Evolutionary conservation across 2,329 filamentous ascomycete genomes (phyloP).

Genomic region (Corynespora cassiicola): DNA sequence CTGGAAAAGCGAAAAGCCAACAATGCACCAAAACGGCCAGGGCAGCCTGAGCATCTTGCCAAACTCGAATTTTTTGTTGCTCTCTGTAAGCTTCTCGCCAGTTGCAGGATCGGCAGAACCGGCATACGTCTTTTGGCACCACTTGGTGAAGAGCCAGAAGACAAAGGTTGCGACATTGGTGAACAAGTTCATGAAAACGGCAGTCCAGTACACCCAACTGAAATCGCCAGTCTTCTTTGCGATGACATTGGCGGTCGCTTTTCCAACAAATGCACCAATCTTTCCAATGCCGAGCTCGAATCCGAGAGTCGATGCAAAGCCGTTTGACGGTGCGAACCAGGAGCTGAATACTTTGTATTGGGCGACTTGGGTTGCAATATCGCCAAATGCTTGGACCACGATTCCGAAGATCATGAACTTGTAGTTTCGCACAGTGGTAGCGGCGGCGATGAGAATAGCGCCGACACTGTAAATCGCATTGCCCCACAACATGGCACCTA

Average conservation of each 20-base stretch:
- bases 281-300: constrained; percentile 68
- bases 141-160: constrained; percentile 64
- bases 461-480: constrained; percentile 66
- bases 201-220: constrained; percentile 67
- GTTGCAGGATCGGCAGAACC: constrained; percentile 62
- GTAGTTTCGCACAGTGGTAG: constrained; percentile 62
- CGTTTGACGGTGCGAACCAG: constrained; percentile 68
- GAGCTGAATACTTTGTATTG: constrained; percentile 71
- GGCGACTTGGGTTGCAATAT: constrained; percentile 68
- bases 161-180: constrained; percentile 61
- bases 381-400: constrained; percentile 64
- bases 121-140: constrained; percentile 56
- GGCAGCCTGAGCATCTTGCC: constrained; percentile 63
- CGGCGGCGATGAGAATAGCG: constrained; percentile 65
- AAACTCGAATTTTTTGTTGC: constrained; percentile 63
- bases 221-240: constrained; percentile 65
- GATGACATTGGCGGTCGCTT: constrained; percentile 66
- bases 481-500: constrained; percentile 64
- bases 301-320: constrained; percentile 67
- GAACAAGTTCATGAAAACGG: constrained; percentile 69
- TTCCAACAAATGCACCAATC: constrained; percentile 67
- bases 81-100: constrained; percentile 65
- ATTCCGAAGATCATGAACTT: constrained; percentile 66
- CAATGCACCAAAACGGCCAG: constrained; percentile 65
- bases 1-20: constrained; percentile 64